Conservation (phyloP, 805 yeast genomes). For the Ogataea parapolymorpha region DNA sequence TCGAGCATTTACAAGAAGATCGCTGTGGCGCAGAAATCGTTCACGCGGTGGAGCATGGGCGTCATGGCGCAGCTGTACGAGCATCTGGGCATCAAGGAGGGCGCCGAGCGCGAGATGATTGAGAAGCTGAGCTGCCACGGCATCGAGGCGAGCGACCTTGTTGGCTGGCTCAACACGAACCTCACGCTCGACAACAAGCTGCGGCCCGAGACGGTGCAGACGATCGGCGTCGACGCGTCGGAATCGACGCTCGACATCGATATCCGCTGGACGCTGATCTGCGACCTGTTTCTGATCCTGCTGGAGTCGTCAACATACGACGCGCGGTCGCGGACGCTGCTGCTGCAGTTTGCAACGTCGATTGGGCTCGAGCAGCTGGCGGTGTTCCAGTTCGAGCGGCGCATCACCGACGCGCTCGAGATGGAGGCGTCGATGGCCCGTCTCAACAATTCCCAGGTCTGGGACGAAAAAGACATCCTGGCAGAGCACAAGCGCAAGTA, state of each 20-base stretch:
- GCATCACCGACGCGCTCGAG: constrained; percentile 87
- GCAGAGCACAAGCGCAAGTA: constrained; percentile 66
- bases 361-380: constrained; percentile 64
- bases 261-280: constrained; percentile 88
- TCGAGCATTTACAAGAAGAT: constrained; percentile 55
- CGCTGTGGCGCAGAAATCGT: constrained; percentile 67
- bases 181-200: constrained; percentile 50
- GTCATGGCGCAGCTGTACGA: constrained; percentile 69
- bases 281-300: constrained; percentile 81
- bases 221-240: constrained; percentile 28
- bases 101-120: constrained; percentile 79
- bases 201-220: constrained; percentile 21
- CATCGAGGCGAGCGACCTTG: constrained; percentile 66
- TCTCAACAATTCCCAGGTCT: constrained; percentile 45
- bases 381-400: constrained; percentile 81
- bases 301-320: constrained; percentile 86
- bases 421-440: constrained; percentile 51
- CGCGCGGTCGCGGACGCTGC: constrained; percentile 78
- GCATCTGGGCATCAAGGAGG: constrained; percentile 70
- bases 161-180: constrained; percentile 48
- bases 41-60: constrained; percentile 80
- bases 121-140: constrained; percentile 84
- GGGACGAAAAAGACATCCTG: constrained; percentile 70
- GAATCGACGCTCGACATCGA: constrained; percentile 55
- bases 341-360: constrained; percentile 61